Conservation (phyloP, 2,329 filamentous ascomycete species). For the Fusarium transvaalense region DNA sequence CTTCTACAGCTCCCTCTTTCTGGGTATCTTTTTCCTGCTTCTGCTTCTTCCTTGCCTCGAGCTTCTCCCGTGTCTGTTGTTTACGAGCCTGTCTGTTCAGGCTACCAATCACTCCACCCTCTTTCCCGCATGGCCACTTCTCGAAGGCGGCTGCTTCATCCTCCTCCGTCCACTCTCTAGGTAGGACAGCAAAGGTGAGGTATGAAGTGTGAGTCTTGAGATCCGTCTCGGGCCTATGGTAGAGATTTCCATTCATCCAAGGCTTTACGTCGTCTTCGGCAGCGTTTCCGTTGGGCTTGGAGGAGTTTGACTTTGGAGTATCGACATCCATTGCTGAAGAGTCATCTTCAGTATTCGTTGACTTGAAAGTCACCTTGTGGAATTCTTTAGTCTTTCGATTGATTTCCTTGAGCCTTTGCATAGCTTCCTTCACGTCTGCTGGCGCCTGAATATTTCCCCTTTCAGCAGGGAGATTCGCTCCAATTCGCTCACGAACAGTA, state of each 20-base stretch:
- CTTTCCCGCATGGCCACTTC: conserved; percentile 72
- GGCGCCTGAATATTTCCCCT: conserved; percentile 78
- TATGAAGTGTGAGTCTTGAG: conserved; percentile 98
- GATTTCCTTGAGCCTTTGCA: conserved; percentile 78
- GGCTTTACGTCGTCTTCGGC: conserved; percentile 58
- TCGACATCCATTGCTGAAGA: conserved; percentile 59
- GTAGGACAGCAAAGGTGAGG: conserved; percentile 89
- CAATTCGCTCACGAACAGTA: conserved; percentile 83
- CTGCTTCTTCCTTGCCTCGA: conserved; percentile 61
- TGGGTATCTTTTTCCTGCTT: conserved; percentile 48
- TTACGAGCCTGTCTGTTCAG: conserved; percentile 67
- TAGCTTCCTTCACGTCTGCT: conserved; percentile 82
- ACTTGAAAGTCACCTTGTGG: conserved; percentile 59
- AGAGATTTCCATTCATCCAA: conserved; percentile 81
- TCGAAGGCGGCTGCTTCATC: conserved; percentile 78
- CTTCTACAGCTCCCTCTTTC: conserved; percentile 29
- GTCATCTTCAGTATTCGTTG: conserved; percentile 37
- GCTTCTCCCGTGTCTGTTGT: conserved; percentile 67
- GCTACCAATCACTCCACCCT: conserved; percentile 65
- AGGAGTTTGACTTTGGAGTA: conserved; percentile 46
- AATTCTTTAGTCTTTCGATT: conserved; percentile 77
- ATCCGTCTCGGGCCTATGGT: conserved; percentile 86
- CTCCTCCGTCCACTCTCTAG: conserved; percentile 85
- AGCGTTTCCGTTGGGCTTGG: conserved; percentile 43
- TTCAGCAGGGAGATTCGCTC: conserved; percentile 73